Base-by-base conservation (phyloP, 2,329 filamentous ascomycete genomes). In the Botrytis squamosa region DNA sequence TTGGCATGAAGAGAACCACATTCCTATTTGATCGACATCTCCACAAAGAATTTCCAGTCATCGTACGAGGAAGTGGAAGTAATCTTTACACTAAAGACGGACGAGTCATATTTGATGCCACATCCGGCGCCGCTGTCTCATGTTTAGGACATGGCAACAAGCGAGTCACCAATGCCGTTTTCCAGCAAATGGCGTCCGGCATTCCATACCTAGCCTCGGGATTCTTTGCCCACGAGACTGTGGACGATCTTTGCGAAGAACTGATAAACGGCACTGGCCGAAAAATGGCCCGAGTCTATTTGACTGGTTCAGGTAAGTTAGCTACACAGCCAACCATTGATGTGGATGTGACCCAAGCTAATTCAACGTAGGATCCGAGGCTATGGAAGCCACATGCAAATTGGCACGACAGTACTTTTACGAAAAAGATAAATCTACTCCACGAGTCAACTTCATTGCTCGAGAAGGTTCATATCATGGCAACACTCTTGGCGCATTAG, bases 71-170 rank as follows among this genome's bases (percentile, higher is more conserved):
- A 36, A 75, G 79, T 44, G 80, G 80, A 25, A 79, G 78, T 73
- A 77, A 79, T 20, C 69, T 81, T 18, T 73, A 77, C 42, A 77
- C 80, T 9, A 74, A 75, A n/a, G 78, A 81, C 70, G 90, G 90
- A 1, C 85, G 86, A 38, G 84, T 83, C 49, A 87, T 96, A 62
- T 86, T 94, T 22, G 93, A 96, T 80, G 91, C 89, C 1, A 92
- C 90, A 33, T 88, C 91, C 42, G 93, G 93, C 33, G 91, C 93
- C 4, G 92, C 91, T 36, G 92, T 94, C 5, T 86, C 89, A 16
- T 91, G 90, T 79, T 83, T 95, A 16, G 93, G 93, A 10, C 90
- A 93, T 77, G 89, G 88, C 44, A 86, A 91, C 70, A 79, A 85
- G 60, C 84, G 90, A 66, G 88, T 95, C 20, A 84, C 84, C 20